A percentile compares a stretch with the other conserved stretches of the same genome.
Evolutionary conservation across 169 alveolate species (phyloP).

Genomic region (Cryptosporidium ubiquitum): DNA sequence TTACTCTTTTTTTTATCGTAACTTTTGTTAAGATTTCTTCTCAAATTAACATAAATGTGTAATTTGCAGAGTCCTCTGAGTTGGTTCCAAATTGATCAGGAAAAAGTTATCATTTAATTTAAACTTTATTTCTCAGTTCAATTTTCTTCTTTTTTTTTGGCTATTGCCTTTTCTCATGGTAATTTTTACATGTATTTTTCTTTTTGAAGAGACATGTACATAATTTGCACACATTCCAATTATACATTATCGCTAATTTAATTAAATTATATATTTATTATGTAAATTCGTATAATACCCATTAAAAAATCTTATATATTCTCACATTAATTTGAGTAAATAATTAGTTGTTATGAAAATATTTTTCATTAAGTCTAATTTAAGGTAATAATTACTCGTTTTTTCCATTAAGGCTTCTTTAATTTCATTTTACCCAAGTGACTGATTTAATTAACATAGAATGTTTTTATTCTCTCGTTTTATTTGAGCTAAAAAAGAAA

Average conservation of each 20-base stretch:
- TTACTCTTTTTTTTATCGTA: not conserved
- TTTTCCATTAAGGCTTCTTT: not conserved
- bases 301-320: not conserved
- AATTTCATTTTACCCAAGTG: no score
- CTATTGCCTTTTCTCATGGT: not conserved
- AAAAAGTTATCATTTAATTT: not conserved
- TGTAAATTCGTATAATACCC: not conserved
- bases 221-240: constrained; percentile 55
- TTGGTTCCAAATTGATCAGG: not conserved
- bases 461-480: no score
- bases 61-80: not conserved
- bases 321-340: not conserved
- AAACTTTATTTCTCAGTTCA: not conserved
- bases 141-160: not conserved
- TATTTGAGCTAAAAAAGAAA: no score
- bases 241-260: constrained; percentile 3
- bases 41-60: constrained; percentile 1
- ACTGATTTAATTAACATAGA: not conserved
- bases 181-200: constrained; percentile 49
- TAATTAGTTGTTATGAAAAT: not conserved
- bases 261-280: not conserved
- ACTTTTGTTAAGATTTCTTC: not conserved
- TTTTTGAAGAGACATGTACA: constrained; percentile 46
- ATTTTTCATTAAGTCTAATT: no score
- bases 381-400: not conserved